Percentiles rank a stretch among this genome's conserved stretches.
These are phyloP conservation scores for Pseudogymnoascus verrucosus DNA, from an alignment of 2,329 filamentous ascomycete genomes.

Conservation along the genomic window DNA sequence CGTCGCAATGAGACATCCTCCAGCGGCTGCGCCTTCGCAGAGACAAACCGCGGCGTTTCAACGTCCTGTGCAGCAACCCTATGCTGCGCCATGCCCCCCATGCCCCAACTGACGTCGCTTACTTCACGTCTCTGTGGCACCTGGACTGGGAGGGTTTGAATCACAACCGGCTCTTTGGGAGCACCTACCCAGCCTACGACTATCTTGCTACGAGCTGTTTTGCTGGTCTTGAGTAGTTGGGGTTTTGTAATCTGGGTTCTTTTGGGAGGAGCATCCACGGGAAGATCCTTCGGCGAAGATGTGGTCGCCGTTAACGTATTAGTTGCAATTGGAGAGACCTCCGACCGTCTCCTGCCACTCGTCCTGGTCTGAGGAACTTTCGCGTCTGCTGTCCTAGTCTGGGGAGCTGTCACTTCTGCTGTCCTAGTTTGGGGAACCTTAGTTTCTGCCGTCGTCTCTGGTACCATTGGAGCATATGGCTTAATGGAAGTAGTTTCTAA, in stretches of 20 bases:
- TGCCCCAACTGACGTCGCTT: not conserved
- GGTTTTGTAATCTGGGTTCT: not conserved
- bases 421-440: not conserved
- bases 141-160: not conserved
- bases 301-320: not conserved
- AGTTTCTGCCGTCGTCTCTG: not conserved
- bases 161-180: not conserved
- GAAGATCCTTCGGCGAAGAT: not conserved
- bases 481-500: not conserved
- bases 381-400: not conserved
- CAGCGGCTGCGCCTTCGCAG: not conserved
- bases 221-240: conserved; percentile 1
- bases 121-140: not conserved
- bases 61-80: not conserved
- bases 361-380: not conserved
- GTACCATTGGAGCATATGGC: not conserved
- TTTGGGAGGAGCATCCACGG: not conserved
- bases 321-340: not conserved
- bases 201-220: conserved; percentile 11
- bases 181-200: not conserved
- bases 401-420: not conserved
- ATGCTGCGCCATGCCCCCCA: not conserved
- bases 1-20: not conserved
- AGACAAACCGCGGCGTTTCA: not conserved
- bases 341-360: not conserved